Evolutionary conservation across 352 stramenopile genomes (phyloP), one percentile per base, ranked within the genome.

Genomic region (Pythium coloratum): DNA sequence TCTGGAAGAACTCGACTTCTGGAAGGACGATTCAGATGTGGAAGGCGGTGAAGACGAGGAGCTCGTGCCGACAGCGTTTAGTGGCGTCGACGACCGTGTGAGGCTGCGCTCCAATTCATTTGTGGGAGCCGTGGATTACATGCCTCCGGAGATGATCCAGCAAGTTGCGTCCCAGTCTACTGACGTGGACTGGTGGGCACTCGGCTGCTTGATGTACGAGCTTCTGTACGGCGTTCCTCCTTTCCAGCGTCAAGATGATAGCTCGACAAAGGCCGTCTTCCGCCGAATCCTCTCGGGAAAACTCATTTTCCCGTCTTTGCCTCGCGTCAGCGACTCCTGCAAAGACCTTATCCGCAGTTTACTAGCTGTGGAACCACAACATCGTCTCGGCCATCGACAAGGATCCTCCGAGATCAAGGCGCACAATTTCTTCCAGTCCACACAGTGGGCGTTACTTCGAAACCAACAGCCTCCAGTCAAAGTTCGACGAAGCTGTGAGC

Each of bases 71-170:
- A 20, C 6, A 2, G 14, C 56, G 18, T n/a, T n/a, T 46, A 2
- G 54, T 66, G 83, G 85, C 8, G 78, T 92, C 64, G 84, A 86
- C 51, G 91, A 95, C 38, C 76, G 92, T 67, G 47, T 95, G 18
- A 73, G 80, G 8, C 81, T 84, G 30, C 81, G 86, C 34, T 86
- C 85, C 7, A 94, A 93, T 76, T 94, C 87, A 10, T 88, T 95
- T 67, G 84, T 87, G 0, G 87, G 87, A 2, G 92, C 81, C 0
- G 73, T 94, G 10, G 87, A 92, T 49, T 95, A 91, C 59, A 95
- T 95, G 87, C 82, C 85, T 0, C 85, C 85, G 0, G 85, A 93
- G 69, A 94, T 92, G 84, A 92, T 92, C 47, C 80, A 84, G 13
- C 72, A 79, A 44, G 33, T 44, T 2, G 57, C 54, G 14, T 55